Conservation (phyloP, 805 yeast genomes). For the Saccharomycopsis schoenii region DNA sequence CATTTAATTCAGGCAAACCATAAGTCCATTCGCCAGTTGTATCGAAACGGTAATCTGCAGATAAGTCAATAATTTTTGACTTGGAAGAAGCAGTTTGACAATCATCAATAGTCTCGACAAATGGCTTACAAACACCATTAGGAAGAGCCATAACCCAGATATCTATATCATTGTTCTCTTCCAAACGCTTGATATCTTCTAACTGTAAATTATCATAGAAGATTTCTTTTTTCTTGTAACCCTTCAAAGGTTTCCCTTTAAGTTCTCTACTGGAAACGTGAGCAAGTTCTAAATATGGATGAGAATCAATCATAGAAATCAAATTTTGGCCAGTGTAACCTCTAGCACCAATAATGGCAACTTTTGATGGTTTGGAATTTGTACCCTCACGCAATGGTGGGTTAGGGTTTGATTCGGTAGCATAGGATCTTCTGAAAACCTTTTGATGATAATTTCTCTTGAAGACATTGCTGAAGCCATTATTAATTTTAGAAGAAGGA, state of each 20-base stretch:
- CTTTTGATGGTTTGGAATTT: conserved; percentile 51
- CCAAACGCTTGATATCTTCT: conserved; percentile 76
- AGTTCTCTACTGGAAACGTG: conserved; percentile 96
- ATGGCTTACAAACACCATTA: conserved; percentile 89
- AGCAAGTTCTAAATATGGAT: conserved; percentile 77
- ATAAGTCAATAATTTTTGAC: conserved; percentile 79
- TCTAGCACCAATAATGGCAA: conserved; percentile 96
- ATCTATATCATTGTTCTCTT: conserved; percentile 69
- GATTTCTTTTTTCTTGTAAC: conserved; percentile 74
- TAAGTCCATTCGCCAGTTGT: conserved; percentile 81
- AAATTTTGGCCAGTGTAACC: conserved; percentile 95
- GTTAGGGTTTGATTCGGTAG: conserved; percentile 46
- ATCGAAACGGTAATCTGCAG: conserved; percentile 96
- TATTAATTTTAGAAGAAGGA: conserved; percentile 12
- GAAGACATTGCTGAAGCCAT: conserved; percentile 13
- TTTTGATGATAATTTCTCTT: conserved; percentile 18
- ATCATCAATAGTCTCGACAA: conserved; percentile 69
- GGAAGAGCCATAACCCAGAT: conserved; percentile 99
- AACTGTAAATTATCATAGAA: conserved; percentile 77
- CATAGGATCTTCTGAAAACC: conserved; percentile 25
- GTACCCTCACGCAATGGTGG: conserved; percentile 60
- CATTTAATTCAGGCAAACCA: conserved; percentile 88
- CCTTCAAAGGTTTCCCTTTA: conserved; percentile 75
- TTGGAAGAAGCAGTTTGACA: conserved; percentile 29
- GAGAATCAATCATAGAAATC: conserved; percentile 75